phyloP scores from a whole-genome alignment of 352 stramenopile species.

The Globisporangium iwayamae region DNA sequence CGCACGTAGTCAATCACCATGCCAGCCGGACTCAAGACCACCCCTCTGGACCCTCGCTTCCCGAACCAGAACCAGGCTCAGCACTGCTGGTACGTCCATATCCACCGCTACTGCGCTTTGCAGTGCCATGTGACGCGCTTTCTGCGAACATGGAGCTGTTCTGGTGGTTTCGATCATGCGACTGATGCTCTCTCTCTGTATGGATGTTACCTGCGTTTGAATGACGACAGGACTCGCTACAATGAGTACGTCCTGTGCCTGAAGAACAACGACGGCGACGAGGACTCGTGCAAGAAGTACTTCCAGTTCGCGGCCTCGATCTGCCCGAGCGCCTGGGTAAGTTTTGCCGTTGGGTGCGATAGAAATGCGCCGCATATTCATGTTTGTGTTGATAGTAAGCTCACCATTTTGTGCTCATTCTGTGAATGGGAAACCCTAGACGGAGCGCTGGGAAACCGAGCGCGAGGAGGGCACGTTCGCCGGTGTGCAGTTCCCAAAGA shows the following conservation, averaged over 20 bases:
- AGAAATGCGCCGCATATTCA: constrained; percentile 3
- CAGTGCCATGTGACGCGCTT: too few relatives aligned
- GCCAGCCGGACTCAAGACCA: constrained; percentile 76
- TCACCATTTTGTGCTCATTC: not conserved
- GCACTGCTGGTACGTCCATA: constrained; percentile 66
- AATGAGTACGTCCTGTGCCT: constrained; percentile 97
- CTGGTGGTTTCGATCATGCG: not conserved
- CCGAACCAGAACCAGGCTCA: constrained; percentile 87
- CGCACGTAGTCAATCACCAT: constrained; percentile 23
- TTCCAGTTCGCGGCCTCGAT: constrained; percentile 67
- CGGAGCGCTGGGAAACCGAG: constrained; percentile 81
- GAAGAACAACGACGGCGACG: constrained; percentile 93
- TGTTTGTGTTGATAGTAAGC: too few relatives aligned
- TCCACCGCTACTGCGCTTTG: too few relatives aligned
- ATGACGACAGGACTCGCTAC: constrained; percentile 83
- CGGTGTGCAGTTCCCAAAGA: constrained; percentile 76
- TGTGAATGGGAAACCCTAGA: constrained; percentile 21
- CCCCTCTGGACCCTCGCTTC: constrained; percentile 82
- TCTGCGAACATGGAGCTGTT: not conserved
- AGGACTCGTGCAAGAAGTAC: constrained; percentile 88
- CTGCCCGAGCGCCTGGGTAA: constrained; percentile 76
- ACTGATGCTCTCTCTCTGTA: constrained; percentile 5
- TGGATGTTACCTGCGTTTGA: not conserved
- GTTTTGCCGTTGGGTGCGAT: constrained; percentile 13
- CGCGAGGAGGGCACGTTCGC: constrained; percentile 82